Conservation (phyloP, 768 basidiomycete genomes). For the Hebeloma cylindrosporum region DNA sequence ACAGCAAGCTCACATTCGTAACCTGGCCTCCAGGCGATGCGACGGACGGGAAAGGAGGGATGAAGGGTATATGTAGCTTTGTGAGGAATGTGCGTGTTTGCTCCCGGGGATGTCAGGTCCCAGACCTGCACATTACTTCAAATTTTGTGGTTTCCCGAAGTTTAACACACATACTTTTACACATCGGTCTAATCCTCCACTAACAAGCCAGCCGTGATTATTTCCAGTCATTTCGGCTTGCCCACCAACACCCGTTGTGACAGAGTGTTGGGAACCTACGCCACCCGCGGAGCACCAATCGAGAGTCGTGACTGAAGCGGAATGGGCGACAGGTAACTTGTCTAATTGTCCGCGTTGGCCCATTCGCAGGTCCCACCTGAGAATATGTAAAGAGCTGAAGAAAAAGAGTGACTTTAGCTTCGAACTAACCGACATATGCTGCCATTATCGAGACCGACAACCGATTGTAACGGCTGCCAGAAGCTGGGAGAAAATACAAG, state of each 20-base stretch:
- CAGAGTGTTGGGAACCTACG: slow-evolving; percentile 4
- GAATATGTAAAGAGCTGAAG: slow-evolving; percentile 1
- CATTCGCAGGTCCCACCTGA: slow-evolving; percentile 78
- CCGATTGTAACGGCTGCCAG: slow-evolving; percentile 65
- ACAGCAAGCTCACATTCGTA: slow-evolving; percentile 76
- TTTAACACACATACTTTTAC: slow-evolving; percentile 55
- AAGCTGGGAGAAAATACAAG: slow-evolving; percentile 69
- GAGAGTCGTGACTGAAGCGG: slow-evolving; percentile 66
- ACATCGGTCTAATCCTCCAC: slow-evolving; percentile 74
- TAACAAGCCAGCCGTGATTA: slow-evolving; percentile 72
- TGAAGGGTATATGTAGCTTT: slow-evolving; percentile 72
- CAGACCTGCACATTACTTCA: slow-evolving; percentile 49
- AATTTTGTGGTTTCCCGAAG: not conserved
- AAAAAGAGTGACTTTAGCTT: not conserved
- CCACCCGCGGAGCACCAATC: slow-evolving; percentile 60
- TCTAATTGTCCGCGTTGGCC: slow-evolving; percentile 74
- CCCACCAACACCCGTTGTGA: slow-evolving; percentile 15
- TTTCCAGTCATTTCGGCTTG: slow-evolving; percentile 28
- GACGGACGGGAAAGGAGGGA: slow-evolving; percentile 72
- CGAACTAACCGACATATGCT: slow-evolving; percentile 59
- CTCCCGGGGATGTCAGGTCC: slow-evolving; percentile 56
- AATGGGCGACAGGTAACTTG: slow-evolving; percentile 71
- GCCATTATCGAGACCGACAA: slow-evolving; percentile 70
- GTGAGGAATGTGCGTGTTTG: slow-evolving; percentile 51
- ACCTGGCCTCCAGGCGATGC: slow-evolving; percentile 73